Evolutionary conservation across 305 asterid genomes (phyloP).

Genomic region (Fraxinus velutina): DNA sequence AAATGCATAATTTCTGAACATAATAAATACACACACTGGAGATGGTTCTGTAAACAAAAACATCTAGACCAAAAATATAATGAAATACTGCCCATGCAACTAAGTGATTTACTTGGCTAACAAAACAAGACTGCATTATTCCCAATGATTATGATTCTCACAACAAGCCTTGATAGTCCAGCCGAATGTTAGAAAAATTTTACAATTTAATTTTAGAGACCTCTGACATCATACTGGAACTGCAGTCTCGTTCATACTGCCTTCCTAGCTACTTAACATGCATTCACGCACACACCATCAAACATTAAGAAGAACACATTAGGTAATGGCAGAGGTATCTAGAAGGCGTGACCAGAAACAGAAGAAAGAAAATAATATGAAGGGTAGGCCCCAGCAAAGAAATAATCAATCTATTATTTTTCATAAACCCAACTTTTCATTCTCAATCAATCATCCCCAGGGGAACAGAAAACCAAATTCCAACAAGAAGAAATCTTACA

Average conservation of each 20-base stretch:
- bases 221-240: slow-evolving; percentile 3
- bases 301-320: slow-evolving; percentile 3
- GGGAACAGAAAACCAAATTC: slow-evolving; percentile 21
- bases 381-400: slow-evolving; percentile 2
- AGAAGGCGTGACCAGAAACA: slow-evolving; percentile 3
- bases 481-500: slow-evolving; percentile 47
- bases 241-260: slow-evolving; percentile 3
- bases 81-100: not conserved
- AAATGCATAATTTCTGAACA: slow-evolving; percentile 15
- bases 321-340: slow-evolving; percentile 3
- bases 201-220: slow-evolving; percentile 5
- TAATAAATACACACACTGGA: slow-evolving; percentile 4
- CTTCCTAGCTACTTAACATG: slow-evolving; percentile 4
- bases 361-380: slow-evolving; percentile 7
- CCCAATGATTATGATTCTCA: not conserved
- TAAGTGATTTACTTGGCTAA: slow-evolving; percentile 2
- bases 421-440: not conserved
- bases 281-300: not conserved
- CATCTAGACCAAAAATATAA: slow-evolving; percentile 9
- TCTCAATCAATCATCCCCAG: slow-evolving; percentile 14
- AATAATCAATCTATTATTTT: not conserved
- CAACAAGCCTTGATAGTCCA: not conserved
- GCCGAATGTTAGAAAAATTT: slow-evolving; percentile 10
- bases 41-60: slow-evolving; percentile 15
- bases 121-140: not conserved